phyloP scores from a whole-genome alignment of 805 yeast species.

The Starmerella kuoi region DNA sequence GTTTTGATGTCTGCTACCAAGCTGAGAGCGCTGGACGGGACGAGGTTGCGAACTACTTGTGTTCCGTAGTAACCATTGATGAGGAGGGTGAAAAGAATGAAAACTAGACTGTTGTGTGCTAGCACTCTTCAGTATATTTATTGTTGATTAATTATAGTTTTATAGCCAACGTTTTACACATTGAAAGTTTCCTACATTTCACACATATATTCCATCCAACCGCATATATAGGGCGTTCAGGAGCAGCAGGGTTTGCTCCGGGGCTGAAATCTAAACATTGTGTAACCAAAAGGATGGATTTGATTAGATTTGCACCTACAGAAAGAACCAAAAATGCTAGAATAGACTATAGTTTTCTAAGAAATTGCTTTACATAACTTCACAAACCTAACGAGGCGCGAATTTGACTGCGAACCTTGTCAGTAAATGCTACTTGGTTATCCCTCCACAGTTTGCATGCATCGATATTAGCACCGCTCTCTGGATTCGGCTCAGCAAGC shows the following conservation, averaged over 20 bases:
- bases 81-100: constrained; percentile 9
- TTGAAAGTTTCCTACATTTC: too few species aligned
- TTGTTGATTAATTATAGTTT: too few species aligned
- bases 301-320: too few species aligned
- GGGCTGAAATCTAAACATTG: too few species aligned
- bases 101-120: not conserved
- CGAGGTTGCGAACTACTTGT: constrained; percentile 65
- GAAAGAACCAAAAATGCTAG: too few species aligned
- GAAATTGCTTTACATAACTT: constrained; percentile 2
- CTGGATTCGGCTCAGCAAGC: constrained; percentile 91
- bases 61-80: constrained; percentile 47
- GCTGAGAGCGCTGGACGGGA: constrained; percentile 71
- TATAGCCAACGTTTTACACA: too few species aligned
- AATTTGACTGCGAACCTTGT: constrained; percentile 55
- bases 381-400: constrained; percentile 58
- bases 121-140: not conserved
- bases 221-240: too few species aligned
- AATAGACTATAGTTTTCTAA: too few species aligned
- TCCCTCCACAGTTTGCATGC: constrained; percentile 86
- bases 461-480: constrained; percentile 84
- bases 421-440: constrained; percentile 53
- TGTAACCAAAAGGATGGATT: too few species aligned
- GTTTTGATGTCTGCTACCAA: constrained; percentile 77
- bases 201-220: too few species aligned
- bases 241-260: too few species aligned